These are phyloP conservation scores for Sindora glabra DNA, from an alignment of 306 rosid species.

Conservation along the genomic window DNA sequence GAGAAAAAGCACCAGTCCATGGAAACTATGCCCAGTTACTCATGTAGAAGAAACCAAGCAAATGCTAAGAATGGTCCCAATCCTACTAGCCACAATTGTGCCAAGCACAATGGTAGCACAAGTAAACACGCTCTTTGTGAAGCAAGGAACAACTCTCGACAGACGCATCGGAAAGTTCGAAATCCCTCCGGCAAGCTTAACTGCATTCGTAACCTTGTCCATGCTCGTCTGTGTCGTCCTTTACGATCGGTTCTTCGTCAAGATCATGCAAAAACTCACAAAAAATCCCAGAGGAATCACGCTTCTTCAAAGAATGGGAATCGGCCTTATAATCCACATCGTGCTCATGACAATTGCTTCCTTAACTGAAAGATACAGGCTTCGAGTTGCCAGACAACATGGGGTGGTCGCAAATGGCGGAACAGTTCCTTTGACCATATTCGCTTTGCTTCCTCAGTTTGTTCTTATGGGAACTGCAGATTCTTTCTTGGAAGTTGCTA, in stretches of 20 bases:
- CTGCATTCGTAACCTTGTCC: slow-evolving; percentile 61
- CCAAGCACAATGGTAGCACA: slow-evolving; percentile 64
- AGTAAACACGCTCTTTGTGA: slow-evolving; percentile 51
- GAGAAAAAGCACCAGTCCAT: slow-evolving; percentile 26
- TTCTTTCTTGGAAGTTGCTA: slow-evolving; percentile 65
- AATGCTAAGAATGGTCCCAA: slow-evolving; percentile 68
- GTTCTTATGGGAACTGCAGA: slow-evolving; percentile 67
- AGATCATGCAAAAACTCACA: slow-evolving; percentile 31
- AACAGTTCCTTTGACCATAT: slow-evolving; percentile 57
- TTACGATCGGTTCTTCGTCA: slow-evolving; percentile 59
- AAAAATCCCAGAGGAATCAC: slow-evolving; percentile 78
- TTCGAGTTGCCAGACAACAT: slow-evolving; percentile 33
- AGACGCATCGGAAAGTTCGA: slow-evolving; percentile 59
- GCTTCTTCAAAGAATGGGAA: slow-evolving; percentile 64
- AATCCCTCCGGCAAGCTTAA: slow-evolving; percentile 62
- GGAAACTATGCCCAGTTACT: slow-evolving; percentile 63
- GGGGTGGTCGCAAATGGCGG: slow-evolving; percentile 19
- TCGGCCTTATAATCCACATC: slow-evolving; percentile 54
- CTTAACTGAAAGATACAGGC: slow-evolving; percentile 43
- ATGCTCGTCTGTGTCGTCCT: slow-evolving; percentile 56
- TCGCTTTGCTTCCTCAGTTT: slow-evolving; percentile 74
- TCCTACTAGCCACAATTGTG: slow-evolving; percentile 51
- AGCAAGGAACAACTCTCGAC: slow-evolving; percentile 75
- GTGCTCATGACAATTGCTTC: slow-evolving; percentile 50
- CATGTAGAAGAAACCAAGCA: slow-evolving; percentile 87